Evolutionary conservation across 1,284 basidiomycete genomes (phyloP), one percentile per base, ranked within the genome.

Genomic region (Ustilago curta): DNA sequence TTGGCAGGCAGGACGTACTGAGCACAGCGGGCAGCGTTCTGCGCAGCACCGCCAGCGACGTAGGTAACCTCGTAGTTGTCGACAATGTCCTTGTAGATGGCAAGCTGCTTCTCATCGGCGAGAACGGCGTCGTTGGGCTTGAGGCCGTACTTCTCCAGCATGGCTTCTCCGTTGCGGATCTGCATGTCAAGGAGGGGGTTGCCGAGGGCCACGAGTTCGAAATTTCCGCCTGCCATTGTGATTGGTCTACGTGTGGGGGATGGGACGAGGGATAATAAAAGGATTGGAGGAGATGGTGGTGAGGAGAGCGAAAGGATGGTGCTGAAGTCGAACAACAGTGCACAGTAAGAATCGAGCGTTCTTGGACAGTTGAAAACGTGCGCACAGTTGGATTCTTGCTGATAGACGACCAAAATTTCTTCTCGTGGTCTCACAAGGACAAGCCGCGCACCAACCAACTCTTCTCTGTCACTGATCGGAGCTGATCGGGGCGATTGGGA

Each of bases 61-160:
- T 97, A 99, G 62, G 91, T 91, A 62, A 95, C 90, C 64, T 92
- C 84, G 87, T 92, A 87, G 77, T 94, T 89, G 78, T 90, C 89
- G 50, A 92, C 90, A 69, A 98, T 87, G 83, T 98, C 93, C 35
- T 93, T 91, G 87, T 97, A 98, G 85, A 84, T 84, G 59, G 72
- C 51, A 70, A 89, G 87, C 82, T 98, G 96, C 87, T 95, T 92
- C 64, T 91, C 91, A 79, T 92, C 92, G 25, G 95, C 97, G 64
- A 98, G 90, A 85, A 98, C 95, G 59, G 97, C 96, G 85, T 99
- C 94, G 88, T 99, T 97, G 58, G 95, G 88, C 86, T 95, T 94
- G 84, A 99, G 90, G 71, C 87, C 89, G 86, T 99, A 99, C 87
- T 97, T 98, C 81, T 92, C 88, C 62, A 99, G 88, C 67, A 98